A percentile compares a stretch with the other conserved stretches of the same genome.
Conservation (phyloP, 805 yeast genomes). For the Martiniozyma abietophila region DNA sequence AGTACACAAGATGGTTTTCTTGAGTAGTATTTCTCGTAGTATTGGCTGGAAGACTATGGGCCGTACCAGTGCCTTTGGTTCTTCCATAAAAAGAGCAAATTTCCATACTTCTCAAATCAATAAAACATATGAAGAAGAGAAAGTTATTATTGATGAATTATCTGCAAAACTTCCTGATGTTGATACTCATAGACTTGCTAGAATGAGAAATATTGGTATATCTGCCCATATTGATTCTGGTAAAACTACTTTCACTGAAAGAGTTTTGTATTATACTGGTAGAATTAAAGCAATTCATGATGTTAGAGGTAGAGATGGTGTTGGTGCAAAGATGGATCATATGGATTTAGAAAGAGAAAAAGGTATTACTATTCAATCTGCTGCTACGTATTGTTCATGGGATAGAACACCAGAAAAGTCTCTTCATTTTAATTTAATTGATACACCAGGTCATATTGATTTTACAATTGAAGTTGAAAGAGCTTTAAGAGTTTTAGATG, state of each 20-base stretch:
- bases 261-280: conserved; percentile 93
- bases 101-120: conserved; percentile 26
- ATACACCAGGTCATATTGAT: conserved; percentile 98
- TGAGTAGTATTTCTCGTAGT: conserved; percentile 1
- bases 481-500: conserved; percentile 95
- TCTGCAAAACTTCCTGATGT: conserved; percentile 36
- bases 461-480: conserved; percentile 98
- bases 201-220: conserved; percentile 90
- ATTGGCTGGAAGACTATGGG: conserved; percentile 7
- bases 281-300: conserved; percentile 95
- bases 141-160: conserved; percentile 54
- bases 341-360: conserved; percentile 98
- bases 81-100: conserved; percentile 15
- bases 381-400: conserved; percentile 98
- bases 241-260: conserved; percentile 95
- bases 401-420: conserved; percentile 48
- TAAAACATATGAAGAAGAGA: conserved; percentile 62
- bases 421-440: conserved; percentile 89
- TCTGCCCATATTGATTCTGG: conserved; percentile 98
- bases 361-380: conserved; percentile 97
- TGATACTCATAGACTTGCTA: conserved; percentile 42
- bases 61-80: conserved; percentile 2
- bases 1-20: conserved; percentile 4
- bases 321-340: conserved; percentile 99
- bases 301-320: conserved; percentile 93